These are phyloP conservation scores for Rhodotorula toruloides DNA, from an alignment of 768 basidiomycete species.

Conservation along the genomic window DNA sequence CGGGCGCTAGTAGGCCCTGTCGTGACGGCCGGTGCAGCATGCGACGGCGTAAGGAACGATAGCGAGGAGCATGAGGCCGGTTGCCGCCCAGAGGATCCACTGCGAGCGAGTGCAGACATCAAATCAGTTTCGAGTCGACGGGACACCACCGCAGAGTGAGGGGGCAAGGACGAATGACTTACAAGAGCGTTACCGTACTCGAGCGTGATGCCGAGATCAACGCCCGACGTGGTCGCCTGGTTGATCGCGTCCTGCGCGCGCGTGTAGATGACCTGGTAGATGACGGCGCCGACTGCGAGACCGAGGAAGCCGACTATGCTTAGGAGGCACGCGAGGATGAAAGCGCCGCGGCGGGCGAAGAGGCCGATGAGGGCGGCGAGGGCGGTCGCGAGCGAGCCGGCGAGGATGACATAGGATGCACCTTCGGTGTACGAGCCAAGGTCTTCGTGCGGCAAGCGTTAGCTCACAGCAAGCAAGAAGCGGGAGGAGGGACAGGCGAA, in stretches of 20 bases:
- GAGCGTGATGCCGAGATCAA: constrained; percentile 21
- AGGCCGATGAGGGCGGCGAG: constrained; percentile 20
- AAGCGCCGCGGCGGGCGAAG: constrained; percentile 19
- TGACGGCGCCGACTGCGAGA: constrained; percentile 17
- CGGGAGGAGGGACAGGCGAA: neutral
- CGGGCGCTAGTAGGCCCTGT: constrained; percentile 1
- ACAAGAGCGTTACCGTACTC: constrained; percentile 27
- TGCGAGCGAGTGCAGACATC: neutral
- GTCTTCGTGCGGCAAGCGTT: constrained; percentile 3
- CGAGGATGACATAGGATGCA: constrained; percentile 9
- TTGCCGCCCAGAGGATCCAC: constrained; percentile 31
- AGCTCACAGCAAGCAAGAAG: too few species aligned
- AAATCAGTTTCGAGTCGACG: neutral
- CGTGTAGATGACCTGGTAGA: constrained; percentile 24
- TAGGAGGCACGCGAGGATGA: constrained; percentile 18
- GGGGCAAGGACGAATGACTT: neutral
- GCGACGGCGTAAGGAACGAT: constrained; percentile 15
- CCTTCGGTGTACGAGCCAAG: constrained; percentile 6
- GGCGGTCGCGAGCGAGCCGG: constrained; percentile 11
- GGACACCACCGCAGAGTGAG: neutral
- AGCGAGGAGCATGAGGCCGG: constrained; percentile 6
- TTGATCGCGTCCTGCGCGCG: constrained; percentile 28
- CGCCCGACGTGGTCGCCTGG: constrained; percentile 3
- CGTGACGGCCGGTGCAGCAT: constrained; percentile 21
- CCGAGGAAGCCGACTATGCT: constrained; percentile 15